Percentiles rank a stretch among this genome's conserved stretches.
Evolutionary conservation across 768 basidiomycete species (phyloP).

Genomic region (Leccinum variicolor): DNA sequence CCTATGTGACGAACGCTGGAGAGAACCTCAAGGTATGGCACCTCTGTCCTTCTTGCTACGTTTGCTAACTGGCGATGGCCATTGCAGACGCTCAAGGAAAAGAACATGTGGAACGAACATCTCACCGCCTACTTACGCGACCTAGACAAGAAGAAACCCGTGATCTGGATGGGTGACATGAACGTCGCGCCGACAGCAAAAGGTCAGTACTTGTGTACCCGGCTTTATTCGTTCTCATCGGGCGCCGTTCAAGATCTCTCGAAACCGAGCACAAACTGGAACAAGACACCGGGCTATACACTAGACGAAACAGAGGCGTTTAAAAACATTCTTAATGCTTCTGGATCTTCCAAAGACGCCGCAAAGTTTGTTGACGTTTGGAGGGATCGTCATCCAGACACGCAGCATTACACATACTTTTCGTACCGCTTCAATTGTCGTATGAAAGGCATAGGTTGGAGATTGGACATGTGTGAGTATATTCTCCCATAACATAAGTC

Average conservation of each 20-base stretch:
- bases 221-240: background rate
- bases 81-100: slow-evolving; percentile 65
- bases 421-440: slow-evolving; percentile 82
- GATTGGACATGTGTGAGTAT: slow-evolving; percentile 77
- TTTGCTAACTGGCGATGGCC: background rate
- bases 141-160: slow-evolving; percentile 74
- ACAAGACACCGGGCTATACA: slow-evolving; percentile 85
- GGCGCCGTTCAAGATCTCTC: slow-evolving; percentile 49
- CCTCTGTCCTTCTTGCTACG: background rate
- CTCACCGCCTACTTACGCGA: slow-evolving; percentile 71
- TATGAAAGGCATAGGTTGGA: slow-evolving; percentile 80
- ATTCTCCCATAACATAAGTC: background rate
- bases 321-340: slow-evolving; percentile 59
- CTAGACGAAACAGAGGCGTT: slow-evolving; percentile 78
- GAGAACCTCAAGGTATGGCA: slow-evolving; percentile 59
- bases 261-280: slow-evolving; percentile 76
- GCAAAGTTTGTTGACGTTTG: slow-evolving; percentile 75
- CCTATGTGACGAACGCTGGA: slow-evolving; percentile 86
- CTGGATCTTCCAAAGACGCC: slow-evolving; percentile 33
- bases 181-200: slow-evolving; percentile 81
- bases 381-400: slow-evolving; percentile 64
- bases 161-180: slow-evolving; percentile 86
- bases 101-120: slow-evolving; percentile 76
- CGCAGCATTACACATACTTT: slow-evolving; percentile 82
- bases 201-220: slow-evolving; percentile 38